phyloP scores from a whole-genome alignment of 2,329 filamentous ascomycete genomes.

The Phyllosticta citrichinensis region DNA sequence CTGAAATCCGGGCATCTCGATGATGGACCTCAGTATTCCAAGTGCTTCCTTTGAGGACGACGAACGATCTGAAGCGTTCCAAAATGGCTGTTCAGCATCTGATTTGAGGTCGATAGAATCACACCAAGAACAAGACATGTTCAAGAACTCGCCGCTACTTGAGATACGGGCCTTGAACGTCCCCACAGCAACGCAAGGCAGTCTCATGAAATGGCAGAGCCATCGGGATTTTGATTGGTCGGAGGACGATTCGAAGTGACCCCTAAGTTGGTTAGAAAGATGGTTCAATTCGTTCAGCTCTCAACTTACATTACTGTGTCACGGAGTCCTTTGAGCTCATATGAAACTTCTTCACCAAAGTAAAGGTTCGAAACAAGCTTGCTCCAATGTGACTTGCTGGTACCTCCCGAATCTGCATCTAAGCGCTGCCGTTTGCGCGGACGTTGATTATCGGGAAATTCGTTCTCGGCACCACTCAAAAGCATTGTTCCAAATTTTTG shows the following conservation, averaged over 20 bases:
- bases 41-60: constrained; percentile 23
- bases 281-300: neutral
- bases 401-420: neutral
- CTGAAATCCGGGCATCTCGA: constrained; percentile 20
- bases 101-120: neutral
- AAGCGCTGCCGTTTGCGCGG: constrained; percentile 6
- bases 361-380: neutral
- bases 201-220: neutral
- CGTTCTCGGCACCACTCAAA: neutral
- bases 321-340: neutral
- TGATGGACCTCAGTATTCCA: constrained; percentile 13
- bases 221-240: neutral
- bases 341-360: neutral
- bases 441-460: constrained; percentile 5
- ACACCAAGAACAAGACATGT: constrained; percentile 2
- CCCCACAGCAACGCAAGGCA: constrained; percentile 6
- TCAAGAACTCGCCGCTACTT: neutral
- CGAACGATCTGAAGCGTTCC: constrained; percentile 4
- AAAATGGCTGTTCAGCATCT: constrained; percentile 9
- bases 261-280: neutral
- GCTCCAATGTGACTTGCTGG: neutral
- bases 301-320: neutral
- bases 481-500: constrained; percentile 1
- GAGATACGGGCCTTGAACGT: neutral
- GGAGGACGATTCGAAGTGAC: neutral